Percentiles rank a stretch among this genome's conserved stretches.
Conservation (phyloP, 108 stramenopile species). For the Pseudonitzschia delicatissima region DNA sequence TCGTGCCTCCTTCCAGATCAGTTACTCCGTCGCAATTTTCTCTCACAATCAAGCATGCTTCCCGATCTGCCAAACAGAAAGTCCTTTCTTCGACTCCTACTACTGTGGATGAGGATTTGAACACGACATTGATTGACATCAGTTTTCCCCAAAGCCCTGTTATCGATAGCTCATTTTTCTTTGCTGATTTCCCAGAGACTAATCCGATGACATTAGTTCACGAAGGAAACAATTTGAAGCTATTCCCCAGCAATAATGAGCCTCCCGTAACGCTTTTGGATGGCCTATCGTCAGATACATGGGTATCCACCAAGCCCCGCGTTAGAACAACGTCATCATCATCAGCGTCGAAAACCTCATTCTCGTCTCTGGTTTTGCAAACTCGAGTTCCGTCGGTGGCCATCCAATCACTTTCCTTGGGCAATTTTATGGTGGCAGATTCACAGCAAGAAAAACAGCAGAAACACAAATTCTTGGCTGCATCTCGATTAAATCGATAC, state of each 20-base stretch:
- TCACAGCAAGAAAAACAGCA: background rate
- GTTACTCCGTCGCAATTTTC: no score
- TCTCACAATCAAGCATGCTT: no score
- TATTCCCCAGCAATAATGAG: background rate
- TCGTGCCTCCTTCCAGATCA: no score
- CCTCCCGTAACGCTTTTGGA: background rate
- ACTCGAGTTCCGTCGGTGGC: constrained; percentile 3
- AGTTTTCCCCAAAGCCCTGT: background rate
- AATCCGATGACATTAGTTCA: background rate
- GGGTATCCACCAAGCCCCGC: background rate
- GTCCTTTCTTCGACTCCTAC: background rate
- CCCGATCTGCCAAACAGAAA: no score
- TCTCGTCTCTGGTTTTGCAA: constrained; percentile 1
- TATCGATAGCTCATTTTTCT: background rate
- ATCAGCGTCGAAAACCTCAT: background rate
- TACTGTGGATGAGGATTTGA: background rate
- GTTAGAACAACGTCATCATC: background rate
- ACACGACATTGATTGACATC: background rate
- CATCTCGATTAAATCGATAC: constrained; percentile 36
- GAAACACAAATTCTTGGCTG: constrained; percentile 27
- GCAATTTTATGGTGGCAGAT: background rate
- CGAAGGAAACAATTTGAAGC: background rate
- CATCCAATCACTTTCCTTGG: background rate
- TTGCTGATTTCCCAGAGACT: background rate
- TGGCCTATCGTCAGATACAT: background rate